phyloP scores from a whole-genome alignment of 1,284 basidiomycete species.

The Boletus semigastroideus region DNA sequence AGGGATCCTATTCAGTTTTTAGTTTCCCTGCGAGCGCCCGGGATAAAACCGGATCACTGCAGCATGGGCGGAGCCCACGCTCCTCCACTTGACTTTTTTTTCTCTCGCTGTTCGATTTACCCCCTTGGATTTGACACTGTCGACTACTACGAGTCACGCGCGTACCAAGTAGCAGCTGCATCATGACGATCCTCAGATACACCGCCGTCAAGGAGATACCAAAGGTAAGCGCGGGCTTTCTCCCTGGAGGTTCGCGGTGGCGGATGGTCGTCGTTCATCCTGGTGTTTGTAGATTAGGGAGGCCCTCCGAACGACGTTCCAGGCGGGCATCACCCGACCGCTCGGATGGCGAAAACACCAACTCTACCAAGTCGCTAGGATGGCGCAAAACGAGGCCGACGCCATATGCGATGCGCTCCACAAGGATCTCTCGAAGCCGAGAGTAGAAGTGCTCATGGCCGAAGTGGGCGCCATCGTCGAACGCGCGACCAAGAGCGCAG shows the following conservation, averaged over 20 bases:
- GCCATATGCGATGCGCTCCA: slow-evolving; percentile 28
- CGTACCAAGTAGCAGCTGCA: background rate
- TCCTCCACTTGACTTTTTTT: too few species aligned
- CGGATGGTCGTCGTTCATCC: too few species aligned
- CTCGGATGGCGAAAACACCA: slow-evolving; percentile 32
- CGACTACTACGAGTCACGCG: too few species aligned
- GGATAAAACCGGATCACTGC: too few species aligned
- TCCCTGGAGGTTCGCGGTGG: too few species aligned
- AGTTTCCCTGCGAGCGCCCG: too few species aligned
- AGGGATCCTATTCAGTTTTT: too few species aligned
- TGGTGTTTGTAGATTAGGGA: slow-evolving; percentile 23
- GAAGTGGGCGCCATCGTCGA: slow-evolving; percentile 26
- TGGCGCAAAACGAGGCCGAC: slow-evolving; percentile 30
- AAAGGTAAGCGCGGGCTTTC: slow-evolving; percentile 10
- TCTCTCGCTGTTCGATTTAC: too few species aligned
- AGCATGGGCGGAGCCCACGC: too few species aligned
- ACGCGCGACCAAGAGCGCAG: slow-evolving; percentile 19
- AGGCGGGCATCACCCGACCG: slow-evolving; percentile 22
- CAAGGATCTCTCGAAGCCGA: slow-evolving; percentile 32
- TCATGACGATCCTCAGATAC: slow-evolving; percentile 14
- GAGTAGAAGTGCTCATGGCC: slow-evolving; percentile 22
- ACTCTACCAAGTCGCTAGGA: slow-evolving; percentile 32
- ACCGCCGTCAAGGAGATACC: slow-evolving; percentile 27
- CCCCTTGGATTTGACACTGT: too few species aligned
- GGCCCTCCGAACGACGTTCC: slow-evolving; percentile 28